Conservation (phyloP, 345 rosid genomes). For the Turnera subulata region DNA sequence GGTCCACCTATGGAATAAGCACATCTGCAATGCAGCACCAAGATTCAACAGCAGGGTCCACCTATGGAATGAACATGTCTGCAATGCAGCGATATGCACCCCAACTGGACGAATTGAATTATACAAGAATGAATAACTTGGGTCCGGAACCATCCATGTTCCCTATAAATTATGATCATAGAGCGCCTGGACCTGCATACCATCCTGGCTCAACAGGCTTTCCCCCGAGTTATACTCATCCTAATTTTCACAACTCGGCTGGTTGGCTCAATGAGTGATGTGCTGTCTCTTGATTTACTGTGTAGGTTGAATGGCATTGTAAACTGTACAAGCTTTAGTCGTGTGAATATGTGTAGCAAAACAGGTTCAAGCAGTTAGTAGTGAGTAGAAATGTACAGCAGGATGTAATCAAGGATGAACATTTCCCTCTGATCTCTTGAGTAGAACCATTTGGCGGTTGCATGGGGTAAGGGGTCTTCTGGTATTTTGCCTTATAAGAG, state of each 20-base stretch:
- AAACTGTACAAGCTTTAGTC: too few relatives aligned
- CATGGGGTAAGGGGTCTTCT: too few relatives aligned
- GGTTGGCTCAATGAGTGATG: constrained; percentile 73
- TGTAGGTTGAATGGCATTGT: too few relatives aligned
- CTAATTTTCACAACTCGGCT: constrained; percentile 27
- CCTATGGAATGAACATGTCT: constrained; percentile 36
- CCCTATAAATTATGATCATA: constrained; percentile 22
- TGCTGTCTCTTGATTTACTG: not conserved
- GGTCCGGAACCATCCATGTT: constrained; percentile 34
- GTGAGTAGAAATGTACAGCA: too few relatives aligned
- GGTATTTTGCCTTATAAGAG: too few relatives aligned
- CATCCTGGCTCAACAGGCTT: constrained; percentile 29
- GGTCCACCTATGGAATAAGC: constrained; percentile 30
- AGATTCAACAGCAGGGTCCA: too few relatives aligned
- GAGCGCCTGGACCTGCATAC: constrained; percentile 22
- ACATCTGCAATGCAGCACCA: constrained; percentile 47
- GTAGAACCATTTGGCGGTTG: too few relatives aligned
- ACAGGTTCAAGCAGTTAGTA: too few relatives aligned
- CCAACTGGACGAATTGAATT: constrained; percentile 52
- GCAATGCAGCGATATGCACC: constrained; percentile 60
- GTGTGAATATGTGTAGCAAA: too few relatives aligned
- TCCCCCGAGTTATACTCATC: constrained; percentile 44
- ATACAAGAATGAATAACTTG: constrained; percentile 30
- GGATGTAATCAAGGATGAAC: too few relatives aligned
- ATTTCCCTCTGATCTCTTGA: too few relatives aligned